These are phyloP conservation scores for Erythrophleum fordii DNA, from an alignment of 306 rosid genomes.

Conservation along the genomic window DNA sequence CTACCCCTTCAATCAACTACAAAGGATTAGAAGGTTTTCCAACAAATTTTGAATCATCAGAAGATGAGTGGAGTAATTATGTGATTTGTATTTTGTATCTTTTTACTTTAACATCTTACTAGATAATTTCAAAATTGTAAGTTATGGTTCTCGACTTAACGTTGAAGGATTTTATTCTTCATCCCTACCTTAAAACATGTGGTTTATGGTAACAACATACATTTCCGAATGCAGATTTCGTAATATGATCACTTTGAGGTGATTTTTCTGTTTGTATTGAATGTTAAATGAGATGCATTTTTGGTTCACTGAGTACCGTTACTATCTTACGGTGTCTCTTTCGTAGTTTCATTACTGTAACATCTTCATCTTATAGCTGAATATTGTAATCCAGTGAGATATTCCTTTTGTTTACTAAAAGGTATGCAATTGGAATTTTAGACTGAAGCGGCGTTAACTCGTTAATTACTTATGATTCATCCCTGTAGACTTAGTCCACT, in stretches of 20 bases:
- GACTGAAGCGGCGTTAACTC: conserved; percentile 10
- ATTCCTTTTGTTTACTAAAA: not conserved
- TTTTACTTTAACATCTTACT: not conserved
- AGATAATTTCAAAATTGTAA: not conserved
- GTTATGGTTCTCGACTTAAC: conserved; percentile 1
- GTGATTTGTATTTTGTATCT: conserved; percentile 16
- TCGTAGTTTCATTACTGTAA: not conserved
- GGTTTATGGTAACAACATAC: not conserved
- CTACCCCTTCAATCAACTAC: conserved; percentile 40
- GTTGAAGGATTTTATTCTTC: not conserved
- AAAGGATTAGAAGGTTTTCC: conserved; percentile 39
- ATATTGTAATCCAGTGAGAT: not conserved
- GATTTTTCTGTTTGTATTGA: not conserved
- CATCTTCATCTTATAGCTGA: conserved; percentile 18
- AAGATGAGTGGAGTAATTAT: not conserved
- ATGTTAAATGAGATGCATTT: conserved; percentile 5
- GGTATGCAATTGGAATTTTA: not conserved
- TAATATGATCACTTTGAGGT: not conserved
- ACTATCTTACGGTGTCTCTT: not conserved
- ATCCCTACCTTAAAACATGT: not conserved
- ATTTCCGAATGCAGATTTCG: conserved; percentile 18
- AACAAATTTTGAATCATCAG: conserved; percentile 15
- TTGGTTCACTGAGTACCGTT: conserved; percentile 1
- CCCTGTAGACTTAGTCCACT: not conserved
- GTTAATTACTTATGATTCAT: not conserved